A percentile compares a stretch with the other conserved stretches of the same genome.
These are phyloP conservation scores for Aristolochia contorta DNA, from an alignment of 164 flowering plant species.

Conservation along the genomic window DNA sequence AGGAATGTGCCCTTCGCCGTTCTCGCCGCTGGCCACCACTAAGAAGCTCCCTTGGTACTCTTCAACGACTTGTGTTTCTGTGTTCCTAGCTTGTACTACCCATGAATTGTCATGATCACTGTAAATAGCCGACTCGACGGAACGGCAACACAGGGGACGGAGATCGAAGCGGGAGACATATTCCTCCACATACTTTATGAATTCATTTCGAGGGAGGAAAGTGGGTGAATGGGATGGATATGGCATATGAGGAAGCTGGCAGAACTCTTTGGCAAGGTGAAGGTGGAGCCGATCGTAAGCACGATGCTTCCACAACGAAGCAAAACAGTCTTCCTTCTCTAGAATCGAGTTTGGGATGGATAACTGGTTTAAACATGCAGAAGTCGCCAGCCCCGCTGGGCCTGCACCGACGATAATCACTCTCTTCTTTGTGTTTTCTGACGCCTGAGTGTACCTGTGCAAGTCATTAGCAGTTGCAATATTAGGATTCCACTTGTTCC, in stretches of 20 bases:
- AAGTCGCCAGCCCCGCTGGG: conserved; percentile 1
- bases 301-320: neutral
- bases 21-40: neutral
- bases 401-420: neutral
- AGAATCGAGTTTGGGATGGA: neutral
- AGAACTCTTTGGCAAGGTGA: neutral
- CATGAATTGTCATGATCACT: neutral
- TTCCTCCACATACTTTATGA: neutral
- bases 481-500: too few relatives aligned
- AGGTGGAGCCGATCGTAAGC: neutral
- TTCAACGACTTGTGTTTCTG: neutral
- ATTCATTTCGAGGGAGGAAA: neutral
- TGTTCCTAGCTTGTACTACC: neutral
- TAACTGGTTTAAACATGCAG: neutral
- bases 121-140: neutral
- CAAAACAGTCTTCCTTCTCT: neutral
- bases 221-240: neutral
- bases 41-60: neutral
- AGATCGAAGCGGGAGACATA: neutral
- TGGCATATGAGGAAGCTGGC: neutral
- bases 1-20: neutral
- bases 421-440: too few relatives aligned
- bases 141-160: neutral
- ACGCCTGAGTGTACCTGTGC: too few relatives aligned
- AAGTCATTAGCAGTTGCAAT: too few relatives aligned